Evolutionary conservation across 2,329 filamentous ascomycete genomes (phyloP), one percentile per base, ranked within the genome.

Genomic region (Dryadomyces quercivorus): DNA sequence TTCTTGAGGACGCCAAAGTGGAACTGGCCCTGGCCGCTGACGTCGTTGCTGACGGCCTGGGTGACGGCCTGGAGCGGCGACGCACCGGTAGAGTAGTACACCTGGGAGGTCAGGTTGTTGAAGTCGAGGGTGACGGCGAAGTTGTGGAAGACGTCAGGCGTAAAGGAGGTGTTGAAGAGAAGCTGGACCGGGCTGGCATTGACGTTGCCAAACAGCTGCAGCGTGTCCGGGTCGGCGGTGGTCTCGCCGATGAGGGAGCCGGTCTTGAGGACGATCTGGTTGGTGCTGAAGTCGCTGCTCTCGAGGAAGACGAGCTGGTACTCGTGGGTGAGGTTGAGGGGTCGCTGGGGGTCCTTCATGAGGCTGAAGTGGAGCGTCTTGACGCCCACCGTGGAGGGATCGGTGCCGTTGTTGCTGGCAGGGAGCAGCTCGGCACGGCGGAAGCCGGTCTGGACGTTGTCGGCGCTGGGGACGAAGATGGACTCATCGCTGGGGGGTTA

Each of bases 1-100:
- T 82, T 83, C 73, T 84, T 84, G 56, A 84, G 68, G 1, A 82
- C 63, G 40, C 81, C 81, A 52, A 84, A 75, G 63, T 84, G 81
- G 64, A 75, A 82, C 63, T 83, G 78, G 21, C 81, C 81, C 54
- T 75, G 72, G 5, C 80, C 80, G 44, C 71, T 70, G 54, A 81
- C 69, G 59, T 81, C 71, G 59, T 79, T 78, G 44, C 65, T 21
- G 0, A 76, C 61, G 0, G 73, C 66, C 18, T 68, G 64, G 1
- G 72, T 77, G n/a, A 76, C 73, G 1, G 68, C 63, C 36, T 70
- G 66, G 34, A 84, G 74, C 0, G 73, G 64, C 2, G 64, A 62
- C 34, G 63, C 63, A 46, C 71, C 74, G 18, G 67, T 66, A 1
- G 80, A 83, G 68, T 81, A 82, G 66, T 75, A 79, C 47, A 81